phyloP scores from a whole-genome alignment of 2,329 filamentous ascomycete genomes.

The Sporothrix brasiliensis region DNA sequence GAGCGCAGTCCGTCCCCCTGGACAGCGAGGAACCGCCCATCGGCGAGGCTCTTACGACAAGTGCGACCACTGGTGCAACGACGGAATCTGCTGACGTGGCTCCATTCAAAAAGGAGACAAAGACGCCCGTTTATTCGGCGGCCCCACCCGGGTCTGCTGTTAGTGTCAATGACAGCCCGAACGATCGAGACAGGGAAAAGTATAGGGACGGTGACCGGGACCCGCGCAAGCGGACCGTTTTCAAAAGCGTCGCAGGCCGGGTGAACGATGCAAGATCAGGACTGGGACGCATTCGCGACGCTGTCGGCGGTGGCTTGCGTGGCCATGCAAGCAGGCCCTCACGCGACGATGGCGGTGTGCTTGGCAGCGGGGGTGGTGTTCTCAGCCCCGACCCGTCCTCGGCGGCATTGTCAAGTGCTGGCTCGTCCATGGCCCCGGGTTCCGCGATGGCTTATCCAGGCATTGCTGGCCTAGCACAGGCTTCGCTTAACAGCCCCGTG shows the following conservation, averaged over 20 bases:
- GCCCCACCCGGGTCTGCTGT: constrained; percentile 51
- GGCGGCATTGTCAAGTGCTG: constrained; percentile 39
- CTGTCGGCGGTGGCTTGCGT: constrained; percentile 65
- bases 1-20: constrained; percentile 53
- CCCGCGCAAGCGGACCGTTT: constrained; percentile 65
- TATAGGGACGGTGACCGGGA: constrained; percentile 42
- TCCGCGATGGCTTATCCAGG: constrained; percentile 39
- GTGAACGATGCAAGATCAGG: constrained; percentile 81
- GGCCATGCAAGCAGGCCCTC: constrained; percentile 60
- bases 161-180: constrained; percentile 52
- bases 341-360: constrained; percentile 54
- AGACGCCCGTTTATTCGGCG: constrained; percentile 49
- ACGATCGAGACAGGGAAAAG: constrained; percentile 43
- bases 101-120: constrained; percentile 51
- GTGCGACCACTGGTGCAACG: neutral
- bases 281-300: constrained; percentile 82
- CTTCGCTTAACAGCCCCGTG: constrained; percentile 47
- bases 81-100: constrained; percentile 11
- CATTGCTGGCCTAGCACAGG: constrained; percentile 45
- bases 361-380: constrained; percentile 29
- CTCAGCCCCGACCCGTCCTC: constrained; percentile 40
- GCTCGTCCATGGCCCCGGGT: constrained; percentile 27
- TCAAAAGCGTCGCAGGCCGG: constrained; percentile 78
- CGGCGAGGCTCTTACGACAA: neutral
- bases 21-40: constrained; percentile 25